These are phyloP conservation scores for Santalum album DNA, from an alignment of 164 flowering plant species.

Conservation along the genomic window DNA sequence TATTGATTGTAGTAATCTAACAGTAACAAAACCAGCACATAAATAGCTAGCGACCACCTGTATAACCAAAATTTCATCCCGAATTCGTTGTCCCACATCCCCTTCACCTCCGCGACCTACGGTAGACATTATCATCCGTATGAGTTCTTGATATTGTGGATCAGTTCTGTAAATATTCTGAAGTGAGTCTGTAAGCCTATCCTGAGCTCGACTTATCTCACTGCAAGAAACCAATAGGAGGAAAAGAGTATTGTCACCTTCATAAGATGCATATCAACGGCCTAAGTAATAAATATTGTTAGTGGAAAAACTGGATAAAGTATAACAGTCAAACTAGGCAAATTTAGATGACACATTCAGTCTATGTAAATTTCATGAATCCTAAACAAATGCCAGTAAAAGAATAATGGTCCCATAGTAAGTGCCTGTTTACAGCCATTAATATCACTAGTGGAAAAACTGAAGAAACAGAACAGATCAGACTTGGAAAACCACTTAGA, in stretches of 20 bases:
- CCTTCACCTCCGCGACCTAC: constrained; percentile 99
- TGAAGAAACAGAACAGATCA: too few species aligned
- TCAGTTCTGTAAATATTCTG: constrained; percentile 46
- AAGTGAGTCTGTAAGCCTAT: constrained; percentile 81
- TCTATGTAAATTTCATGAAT: too few species aligned
- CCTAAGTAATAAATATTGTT: too few species aligned
- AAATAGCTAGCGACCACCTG: constrained; percentile 38
- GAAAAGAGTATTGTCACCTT: background rate
- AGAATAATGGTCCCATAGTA: too few species aligned
- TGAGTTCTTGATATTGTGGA: constrained; percentile 68
- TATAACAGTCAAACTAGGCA: too few species aligned
- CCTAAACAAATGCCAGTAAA: too few species aligned
- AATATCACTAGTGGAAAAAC: too few species aligned
- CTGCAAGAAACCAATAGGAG: constrained; percentile 27
- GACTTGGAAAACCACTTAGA: too few species aligned
- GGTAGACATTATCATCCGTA: constrained; percentile 86
- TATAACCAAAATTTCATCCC: constrained; percentile 94
- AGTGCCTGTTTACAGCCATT: too few species aligned
- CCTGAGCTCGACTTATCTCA: constrained; percentile 96
- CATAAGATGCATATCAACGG: too few species aligned
- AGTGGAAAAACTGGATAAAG: too few species aligned
- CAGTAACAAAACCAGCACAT: background rate
- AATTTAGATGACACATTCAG: too few species aligned
- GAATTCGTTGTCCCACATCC: constrained; percentile 94
- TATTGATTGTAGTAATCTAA: background rate